Evolutionary conservation across 2,329 filamentous ascomycete species (phyloP).

Genomic region (Clarireedia hainanense): DNA sequence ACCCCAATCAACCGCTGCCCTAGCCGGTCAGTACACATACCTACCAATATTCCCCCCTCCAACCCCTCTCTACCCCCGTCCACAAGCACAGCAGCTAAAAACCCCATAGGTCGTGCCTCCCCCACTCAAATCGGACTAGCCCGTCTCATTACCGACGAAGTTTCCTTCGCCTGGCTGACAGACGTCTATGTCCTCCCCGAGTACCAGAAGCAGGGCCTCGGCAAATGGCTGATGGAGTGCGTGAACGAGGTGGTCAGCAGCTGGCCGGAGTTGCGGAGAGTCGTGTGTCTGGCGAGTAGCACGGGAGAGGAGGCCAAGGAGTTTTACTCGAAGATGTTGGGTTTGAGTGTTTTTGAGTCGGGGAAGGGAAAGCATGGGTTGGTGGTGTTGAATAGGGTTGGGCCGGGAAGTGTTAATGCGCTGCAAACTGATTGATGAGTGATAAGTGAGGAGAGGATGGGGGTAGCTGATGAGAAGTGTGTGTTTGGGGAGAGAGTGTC

Average conservation of each 20-base stretch:
- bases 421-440: too few species aligned
- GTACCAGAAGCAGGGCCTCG: slow-evolving; percentile 55
- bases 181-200: slow-evolving; percentile 58
- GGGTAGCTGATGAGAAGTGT: too few species aligned
- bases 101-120: slow-evolving; percentile 13
- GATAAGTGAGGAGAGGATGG: background rate
- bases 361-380: background rate
- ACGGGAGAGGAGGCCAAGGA: background rate
- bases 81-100: too few species aligned
- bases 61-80: too few species aligned
- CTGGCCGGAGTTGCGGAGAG: slow-evolving; percentile 52
- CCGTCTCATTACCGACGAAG: slow-evolving; percentile 61
- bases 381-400: background rate
- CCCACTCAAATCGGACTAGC: slow-evolving; percentile 47
- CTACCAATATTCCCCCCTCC: background rate
- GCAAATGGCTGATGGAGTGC: slow-evolving; percentile 55
- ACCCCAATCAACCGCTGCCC: slow-evolving; percentile 27
- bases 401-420: background rate
- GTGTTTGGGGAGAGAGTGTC: too few species aligned
- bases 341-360: slow-evolving; percentile 15
- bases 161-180: slow-evolving; percentile 61
- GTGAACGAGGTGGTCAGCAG: slow-evolving; percentile 47
- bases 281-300: slow-evolving; percentile 40
- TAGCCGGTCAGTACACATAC: slow-evolving; percentile 25
- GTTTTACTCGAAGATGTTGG: slow-evolving; percentile 24